Base-by-base conservation (phyloP, 805 yeast species). In the Saccharomycopsis sp. region DNA sequence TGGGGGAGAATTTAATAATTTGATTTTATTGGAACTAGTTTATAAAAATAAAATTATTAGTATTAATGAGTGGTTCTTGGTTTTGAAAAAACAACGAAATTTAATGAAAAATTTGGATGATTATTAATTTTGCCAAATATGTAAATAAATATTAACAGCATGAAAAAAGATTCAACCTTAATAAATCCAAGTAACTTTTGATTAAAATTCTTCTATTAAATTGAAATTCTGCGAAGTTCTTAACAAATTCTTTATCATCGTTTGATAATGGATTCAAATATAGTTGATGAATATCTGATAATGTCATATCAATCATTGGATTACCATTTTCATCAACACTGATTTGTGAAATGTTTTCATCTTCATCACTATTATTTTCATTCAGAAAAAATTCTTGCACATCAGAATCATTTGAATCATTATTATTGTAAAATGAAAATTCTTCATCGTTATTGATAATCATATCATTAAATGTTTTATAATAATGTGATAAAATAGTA, bases 251-350 rank as follows among this genome's bases (percentile, higher is more conserved):
- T 20, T n/a, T 14, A 26, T 43, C 46, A 28, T 39, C 40, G 5
- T 5, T 12, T 5, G 21, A 10, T 34, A 43, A 43, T 15, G 46
- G 46, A 21, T 35, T 40, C 19, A 43, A 25, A 17, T 39, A 18
- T 13, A 43, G 17, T 18, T 43, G 37, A 21, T 39, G 37, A n/a
- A 43, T 23, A 17, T 43, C 46, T 15, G 37, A 31, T 13, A 14
- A 31, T 9, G 37, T 34, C 23, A 43, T 6, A 13, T 40, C 39
- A 21, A 43, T 18, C 6, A 27, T 20, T 6, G 38, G 20, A 4
- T 17, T 14, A 21, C 31, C 40, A 9, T 21, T 10, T 10, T 6
- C 29, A n/a, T 14, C 31, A 4, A 23, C 8, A 20, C 17, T 21
- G 5, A 5, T 18, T 12, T 28, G 9, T 4, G 30, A 3, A 3